Evolutionary conservation across 1,139 yeast genomes (phyloP), one percentile per base, ranked within the genome.

Genomic region (Candida albicans): DNA sequence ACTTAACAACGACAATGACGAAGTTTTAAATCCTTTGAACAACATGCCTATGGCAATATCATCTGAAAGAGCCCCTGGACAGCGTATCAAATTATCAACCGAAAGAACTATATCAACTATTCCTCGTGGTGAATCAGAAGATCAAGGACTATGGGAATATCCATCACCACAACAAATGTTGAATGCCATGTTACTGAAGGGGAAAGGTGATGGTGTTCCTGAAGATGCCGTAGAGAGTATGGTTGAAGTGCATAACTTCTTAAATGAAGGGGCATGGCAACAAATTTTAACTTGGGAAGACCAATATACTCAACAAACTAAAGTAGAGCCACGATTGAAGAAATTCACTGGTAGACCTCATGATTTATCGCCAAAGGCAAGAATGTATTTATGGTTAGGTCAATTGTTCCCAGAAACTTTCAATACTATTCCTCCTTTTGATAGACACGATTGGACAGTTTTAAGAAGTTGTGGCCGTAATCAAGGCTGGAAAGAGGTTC

Each of bases 151-250:
- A 38, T 93, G 99, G 99, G 99, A 93, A 64, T 93, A 95, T 62
- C 99, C 99, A 2, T 89, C 96, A 2, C 99, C 99, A 1, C 99
- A 93, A 64, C 99, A 93, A 62, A 95, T 93, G 99, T 82, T 90
- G 52, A 91, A 91, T 60, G 99, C 99, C 24, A 93, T 93, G 98
- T 70, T 90, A 36, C 80, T 93, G 52, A 93, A 93, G 67, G 96
- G 97, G 11, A 90, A 90, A 58, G 88, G 84, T 27, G 85, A 86
- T 38, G 88, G 82, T 24, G 79, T 93, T 33, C 95, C 95, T 2
- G 98, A 90, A 62, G 96, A 89, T 51, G 97, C 97, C 0, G 97
- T 93, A 6, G 97, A 88, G 54, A 79, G 90, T 41, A 95, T 95
- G 99, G 99, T 95, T 30, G 95, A 86, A 50, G 96, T 93, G 38